These are phyloP conservation scores for Heliamphora exappendiculata DNA, from an alignment of 148 eudicot genomes.

Conservation along the genomic window DNA sequence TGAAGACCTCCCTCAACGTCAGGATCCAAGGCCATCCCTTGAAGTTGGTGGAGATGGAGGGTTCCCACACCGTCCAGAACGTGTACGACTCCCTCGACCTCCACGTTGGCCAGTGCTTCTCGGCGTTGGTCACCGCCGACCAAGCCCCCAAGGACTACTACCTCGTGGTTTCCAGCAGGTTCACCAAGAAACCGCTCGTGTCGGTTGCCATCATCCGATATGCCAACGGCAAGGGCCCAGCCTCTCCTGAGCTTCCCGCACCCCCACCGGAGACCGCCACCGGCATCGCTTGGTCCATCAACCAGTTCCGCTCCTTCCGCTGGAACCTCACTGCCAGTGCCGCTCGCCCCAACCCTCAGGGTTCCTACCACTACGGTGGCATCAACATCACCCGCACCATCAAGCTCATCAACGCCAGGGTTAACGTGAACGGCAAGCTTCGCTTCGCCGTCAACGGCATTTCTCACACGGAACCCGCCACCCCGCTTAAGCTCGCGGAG, in stretches of 20 bases:
- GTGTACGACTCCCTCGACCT: conserved; percentile 21
- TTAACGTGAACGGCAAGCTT: conserved; percentile 7
- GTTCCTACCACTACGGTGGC: conserved; percentile 23
- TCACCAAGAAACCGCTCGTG: not conserved
- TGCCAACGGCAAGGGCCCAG: not conserved
- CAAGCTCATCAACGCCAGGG: conserved; percentile 11
- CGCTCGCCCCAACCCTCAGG: conserved; percentile 32
- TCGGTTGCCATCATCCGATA: conserved; percentile 7
- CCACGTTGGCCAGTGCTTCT: conserved; percentile 23
- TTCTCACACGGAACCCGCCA: conserved; percentile 8
- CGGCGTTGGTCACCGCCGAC: conserved; percentile 24
- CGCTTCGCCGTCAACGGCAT: conserved; percentile 17
- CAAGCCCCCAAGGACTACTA: conserved; percentile 21
- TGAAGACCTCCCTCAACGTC: conserved; percentile 18
- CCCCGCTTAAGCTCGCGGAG: conserved; percentile 25
- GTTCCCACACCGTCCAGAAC: conserved; percentile 24
- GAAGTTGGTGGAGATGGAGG: conserved; percentile 28
- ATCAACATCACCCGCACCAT: conserved; percentile 19
- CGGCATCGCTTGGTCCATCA: conserved; percentile 18
- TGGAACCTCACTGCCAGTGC: conserved; percentile 31
- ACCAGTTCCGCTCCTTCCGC: conserved; percentile 22
- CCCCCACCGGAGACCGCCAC: conserved; percentile 10
- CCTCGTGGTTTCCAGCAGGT: conserved; percentile 18
- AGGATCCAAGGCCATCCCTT: conserved; percentile 24
- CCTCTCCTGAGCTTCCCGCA: not conserved